These are phyloP conservation scores for Basidiobolus meristosporus DNA, from an alignment of 371 early-diverging fungal genomes.

Conservation along the genomic window DNA sequence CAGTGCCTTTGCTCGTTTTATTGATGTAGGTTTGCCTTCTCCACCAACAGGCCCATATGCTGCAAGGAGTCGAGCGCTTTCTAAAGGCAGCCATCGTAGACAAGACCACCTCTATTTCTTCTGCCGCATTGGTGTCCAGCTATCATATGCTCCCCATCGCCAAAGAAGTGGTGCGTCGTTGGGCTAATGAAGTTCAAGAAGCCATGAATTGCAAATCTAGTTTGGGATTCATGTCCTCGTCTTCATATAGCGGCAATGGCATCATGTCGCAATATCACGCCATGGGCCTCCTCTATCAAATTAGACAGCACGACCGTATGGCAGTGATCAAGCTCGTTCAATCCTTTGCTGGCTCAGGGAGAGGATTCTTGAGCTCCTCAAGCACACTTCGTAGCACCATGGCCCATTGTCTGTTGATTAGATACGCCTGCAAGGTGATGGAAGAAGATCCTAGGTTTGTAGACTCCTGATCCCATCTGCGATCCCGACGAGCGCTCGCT, in stretches of 20 bases:
- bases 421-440: slow-evolving; percentile 87
- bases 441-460: slow-evolving; percentile 34
- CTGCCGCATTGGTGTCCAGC: slow-evolving; percentile 84
- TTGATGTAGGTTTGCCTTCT: not conserved
- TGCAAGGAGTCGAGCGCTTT: slow-evolving; percentile 89
- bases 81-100: slow-evolving; percentile 95
- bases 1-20: not conserved
- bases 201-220: slow-evolving; percentile 50
- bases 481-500: not conserved
- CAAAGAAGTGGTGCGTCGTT: slow-evolving; percentile 15
- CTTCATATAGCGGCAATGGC: slow-evolving; percentile 19
- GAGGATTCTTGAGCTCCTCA: slow-evolving; percentile 16
- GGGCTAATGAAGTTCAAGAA: slow-evolving; percentile 24
- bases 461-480: no score
- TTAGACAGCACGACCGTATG: slow-evolving; percentile 93
- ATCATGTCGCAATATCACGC: slow-evolving; percentile 89
- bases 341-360: slow-evolving; percentile 42
- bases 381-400: slow-evolving; percentile 57
- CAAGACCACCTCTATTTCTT: slow-evolving; percentile 72
- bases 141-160: slow-evolving; percentile 67
- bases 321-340: slow-evolving; percentile 91
- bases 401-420: slow-evolving; percentile 81
- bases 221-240: slow-evolving; percentile 18
- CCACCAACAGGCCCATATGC: slow-evolving; percentile 55
- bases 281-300: slow-evolving; percentile 79